Conservation (phyloP, 169 alveolate species). For the Plasmodium vinckei region DNA sequence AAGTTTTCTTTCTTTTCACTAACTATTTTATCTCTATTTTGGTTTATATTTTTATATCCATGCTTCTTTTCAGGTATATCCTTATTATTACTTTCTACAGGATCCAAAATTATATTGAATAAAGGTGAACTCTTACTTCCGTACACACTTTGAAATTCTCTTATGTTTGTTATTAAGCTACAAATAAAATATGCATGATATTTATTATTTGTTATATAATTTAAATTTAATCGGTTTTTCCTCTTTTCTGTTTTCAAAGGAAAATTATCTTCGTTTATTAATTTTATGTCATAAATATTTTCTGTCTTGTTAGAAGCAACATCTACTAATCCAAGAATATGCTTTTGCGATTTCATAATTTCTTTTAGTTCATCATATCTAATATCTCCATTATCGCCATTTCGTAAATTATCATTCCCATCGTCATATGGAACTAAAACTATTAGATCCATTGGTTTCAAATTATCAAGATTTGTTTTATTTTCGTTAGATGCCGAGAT, state of each 20-base stretch:
- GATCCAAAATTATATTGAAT: conserved; percentile 40
- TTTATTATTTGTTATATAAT: conserved; percentile 42
- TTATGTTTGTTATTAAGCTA: conserved; percentile 64
- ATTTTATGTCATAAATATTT: conserved; percentile 47
- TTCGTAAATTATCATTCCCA: conserved; percentile 4
- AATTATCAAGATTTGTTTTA: conserved; percentile 14
- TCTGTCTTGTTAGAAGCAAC: conserved; percentile 45
- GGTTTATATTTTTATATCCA: background rate
- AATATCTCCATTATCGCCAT: conserved; percentile 22
- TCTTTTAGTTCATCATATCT: conserved; percentile 52
- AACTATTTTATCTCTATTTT: conserved; percentile 6
- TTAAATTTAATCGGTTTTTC: conserved; percentile 45
- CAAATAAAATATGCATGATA: conserved; percentile 57
- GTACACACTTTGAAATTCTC: conserved; percentile 75
- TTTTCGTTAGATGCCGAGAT: conserved; percentile 17
- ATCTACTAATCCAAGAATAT: conserved; percentile 65
- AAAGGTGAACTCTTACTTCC: conserved; percentile 36
- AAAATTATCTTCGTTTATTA: conserved; percentile 64
- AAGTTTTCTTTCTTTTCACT: conserved; percentile 7
- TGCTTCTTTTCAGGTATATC: background rate
- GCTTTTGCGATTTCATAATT: conserved; percentile 49
- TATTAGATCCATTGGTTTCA: conserved; percentile 72
- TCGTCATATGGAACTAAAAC: conserved; percentile 57
- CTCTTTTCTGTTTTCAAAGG: conserved; percentile 13
- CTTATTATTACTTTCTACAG: background rate